A percentile compares a stretch with the other conserved stretches of the same genome.
These are phyloP conservation scores for Calonectria hongkongensis DNA, from an alignment of 2,329 filamentous ascomycete genomes.

Conservation along the genomic window DNA sequence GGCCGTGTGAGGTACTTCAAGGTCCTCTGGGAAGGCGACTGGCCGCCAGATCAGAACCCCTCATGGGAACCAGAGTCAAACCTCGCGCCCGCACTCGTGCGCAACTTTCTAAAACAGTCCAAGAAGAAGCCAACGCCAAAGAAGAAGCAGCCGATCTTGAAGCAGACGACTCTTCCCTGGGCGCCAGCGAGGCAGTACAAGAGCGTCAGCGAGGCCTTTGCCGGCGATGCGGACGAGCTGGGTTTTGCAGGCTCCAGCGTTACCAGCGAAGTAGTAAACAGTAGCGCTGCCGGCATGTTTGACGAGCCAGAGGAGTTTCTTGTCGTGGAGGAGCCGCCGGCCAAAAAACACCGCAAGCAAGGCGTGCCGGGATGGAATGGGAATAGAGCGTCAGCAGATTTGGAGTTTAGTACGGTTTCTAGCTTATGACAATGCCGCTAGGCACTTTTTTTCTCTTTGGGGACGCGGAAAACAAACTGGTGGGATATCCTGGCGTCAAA, in stretches of 20 bases:
- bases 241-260: neutral
- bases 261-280: neutral
- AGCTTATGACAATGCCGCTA: conserved; percentile 24
- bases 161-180: conserved; percentile 52
- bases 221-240: conserved; percentile 41
- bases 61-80: conserved; percentile 76
- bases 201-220: conserved; percentile 58
- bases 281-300: conserved; percentile 22
- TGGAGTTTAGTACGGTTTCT: conserved; percentile 34
- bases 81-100: conserved; percentile 64
- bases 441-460: neutral
- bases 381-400: conserved; percentile 24
- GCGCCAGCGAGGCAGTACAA: conserved; percentile 47
- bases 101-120: conserved; percentile 61
- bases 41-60: conserved; percentile 73
- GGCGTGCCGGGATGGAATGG: conserved; percentile 27
- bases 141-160: conserved; percentile 48
- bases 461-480: neutral
- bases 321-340: conserved; percentile 54
- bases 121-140: conserved; percentile 44
- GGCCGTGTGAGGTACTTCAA: conserved; percentile 66
- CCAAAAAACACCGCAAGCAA: conserved; percentile 40
- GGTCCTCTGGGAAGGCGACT: conserved; percentile 75
- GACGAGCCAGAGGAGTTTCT: conserved; percentile 53
- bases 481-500: neutral